Evolutionary conservation across 805 yeast genomes (phyloP).

Genomic region (Ogataea zsoltii): DNA sequence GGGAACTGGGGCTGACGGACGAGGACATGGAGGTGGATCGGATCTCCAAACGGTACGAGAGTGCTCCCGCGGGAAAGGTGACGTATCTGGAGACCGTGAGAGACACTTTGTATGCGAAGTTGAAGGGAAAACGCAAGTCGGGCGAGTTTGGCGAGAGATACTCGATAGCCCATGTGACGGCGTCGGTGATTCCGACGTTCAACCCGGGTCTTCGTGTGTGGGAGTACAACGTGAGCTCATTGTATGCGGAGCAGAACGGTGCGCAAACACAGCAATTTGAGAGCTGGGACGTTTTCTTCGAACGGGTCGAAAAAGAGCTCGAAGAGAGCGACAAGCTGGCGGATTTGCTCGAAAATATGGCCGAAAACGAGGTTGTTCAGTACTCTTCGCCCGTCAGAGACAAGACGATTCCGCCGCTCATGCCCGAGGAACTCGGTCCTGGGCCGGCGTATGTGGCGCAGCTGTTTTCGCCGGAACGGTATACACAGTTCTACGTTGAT

Average conservation of each 20-base stretch:
- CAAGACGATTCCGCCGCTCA: slow-evolving; percentile 60
- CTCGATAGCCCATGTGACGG: slow-evolving; percentile 65
- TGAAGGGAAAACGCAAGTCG: slow-evolving; percentile 46
- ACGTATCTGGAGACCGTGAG: slow-evolving; percentile 61
- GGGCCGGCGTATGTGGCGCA: slow-evolving; percentile 82
- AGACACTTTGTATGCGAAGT: slow-evolving; percentile 49
- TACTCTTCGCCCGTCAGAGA: slow-evolving; percentile 38
- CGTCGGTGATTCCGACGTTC: slow-evolving; percentile 81
- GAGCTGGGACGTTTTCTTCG: slow-evolving; percentile 64
- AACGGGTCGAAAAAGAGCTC: slow-evolving; percentile 42
- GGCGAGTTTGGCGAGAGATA: slow-evolving; percentile 57
- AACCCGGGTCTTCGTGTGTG: slow-evolving; percentile 82
- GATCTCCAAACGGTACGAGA: slow-evolving; percentile 46
- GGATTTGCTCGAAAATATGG: slow-evolving; percentile 9
- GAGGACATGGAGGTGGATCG: slow-evolving; percentile 21
- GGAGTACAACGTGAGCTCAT: slow-evolving; percentile 75
- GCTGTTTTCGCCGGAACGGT: slow-evolving; percentile 69
- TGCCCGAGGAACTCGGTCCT: slow-evolving; percentile 51
- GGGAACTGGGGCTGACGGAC: slow-evolving; percentile 24
- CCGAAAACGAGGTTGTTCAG: slow-evolving; percentile 8
- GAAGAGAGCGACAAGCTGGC: slow-evolving; percentile 33
- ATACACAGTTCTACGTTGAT: slow-evolving; percentile 75
- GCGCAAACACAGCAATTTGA: slow-evolving; percentile 25
- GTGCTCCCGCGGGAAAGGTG: slow-evolving; percentile 67
- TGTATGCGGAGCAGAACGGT: slow-evolving; percentile 29